A percentile compares a stretch with the other conserved stretches of the same genome.
Evolutionary conservation across 1,284 basidiomycete species (phyloP).

Genomic region (Trametes hirsuta): DNA sequence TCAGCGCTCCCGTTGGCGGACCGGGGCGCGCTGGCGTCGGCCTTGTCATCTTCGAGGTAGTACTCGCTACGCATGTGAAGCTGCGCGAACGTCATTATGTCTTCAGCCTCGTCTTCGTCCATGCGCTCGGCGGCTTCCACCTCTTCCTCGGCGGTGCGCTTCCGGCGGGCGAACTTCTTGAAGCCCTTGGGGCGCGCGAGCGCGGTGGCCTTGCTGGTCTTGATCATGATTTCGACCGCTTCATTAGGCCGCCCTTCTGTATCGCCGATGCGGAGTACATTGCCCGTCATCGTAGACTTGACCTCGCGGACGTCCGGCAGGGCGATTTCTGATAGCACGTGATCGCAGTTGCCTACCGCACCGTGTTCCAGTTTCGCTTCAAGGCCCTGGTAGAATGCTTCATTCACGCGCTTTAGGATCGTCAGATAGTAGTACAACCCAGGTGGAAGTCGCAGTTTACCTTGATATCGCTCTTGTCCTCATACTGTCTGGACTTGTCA

Average conservation of each 20-base stretch:
- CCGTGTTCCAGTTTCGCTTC: constrained; percentile 48
- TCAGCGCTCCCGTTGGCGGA: constrained; percentile 36
- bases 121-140: constrained; percentile 39
- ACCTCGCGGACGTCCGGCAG: constrained; percentile 70
- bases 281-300: constrained; percentile 67
- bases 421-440: not conserved
- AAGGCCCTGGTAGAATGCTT: constrained; percentile 73
- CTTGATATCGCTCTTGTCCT: constrained; percentile 73
- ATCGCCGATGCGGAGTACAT: constrained; percentile 78
- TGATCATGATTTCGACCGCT: constrained; percentile 77
- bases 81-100: constrained; percentile 50
- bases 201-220: constrained; percentile 84
- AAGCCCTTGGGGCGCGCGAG: constrained; percentile 74
- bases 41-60: constrained; percentile 46
- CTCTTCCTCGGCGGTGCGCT: constrained; percentile 34
- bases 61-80: constrained; percentile 64
- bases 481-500: constrained; percentile 71
- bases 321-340: constrained; percentile 70
- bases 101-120: constrained; percentile 33
- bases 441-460: constrained; percentile 39
- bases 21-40: constrained; percentile 29
- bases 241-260: constrained; percentile 63
- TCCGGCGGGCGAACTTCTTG: constrained; percentile 72
- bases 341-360: constrained; percentile 71
- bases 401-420: constrained; percentile 66